Conservation (phyloP, 148 eudicot genomes). For the Rhododendron simsii region DNA sequence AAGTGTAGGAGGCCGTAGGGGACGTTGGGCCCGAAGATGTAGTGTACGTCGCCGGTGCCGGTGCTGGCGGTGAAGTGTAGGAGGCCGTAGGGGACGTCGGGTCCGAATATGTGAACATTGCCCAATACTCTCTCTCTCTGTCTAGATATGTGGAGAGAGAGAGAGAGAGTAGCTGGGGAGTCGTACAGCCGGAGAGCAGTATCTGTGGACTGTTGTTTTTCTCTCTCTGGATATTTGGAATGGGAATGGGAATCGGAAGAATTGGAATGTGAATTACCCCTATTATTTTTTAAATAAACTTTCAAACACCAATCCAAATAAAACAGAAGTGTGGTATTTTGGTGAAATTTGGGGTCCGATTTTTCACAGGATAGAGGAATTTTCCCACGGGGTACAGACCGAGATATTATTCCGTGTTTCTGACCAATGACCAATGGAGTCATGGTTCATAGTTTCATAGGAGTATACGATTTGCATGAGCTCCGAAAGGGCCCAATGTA, state of each 20-base stretch:
- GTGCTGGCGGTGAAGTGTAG: no score
- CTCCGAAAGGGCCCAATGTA: no score
- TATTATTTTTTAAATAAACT: no score
- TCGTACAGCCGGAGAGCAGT: not conserved
- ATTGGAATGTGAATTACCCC: no score
- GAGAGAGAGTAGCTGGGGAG: not conserved
- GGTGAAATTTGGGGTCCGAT: not conserved
- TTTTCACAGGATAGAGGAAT: not conserved
- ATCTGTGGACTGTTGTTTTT: not conserved
- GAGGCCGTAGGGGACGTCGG: no score
- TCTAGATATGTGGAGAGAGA: not conserved
- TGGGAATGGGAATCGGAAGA: not conserved
- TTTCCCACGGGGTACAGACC: not conserved
- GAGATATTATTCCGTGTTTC: not conserved
- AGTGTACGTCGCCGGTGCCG: no score
- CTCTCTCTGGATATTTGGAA: not conserved
- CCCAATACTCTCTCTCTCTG: not conserved
- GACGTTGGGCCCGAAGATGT: no score
- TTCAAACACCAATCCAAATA: no score
- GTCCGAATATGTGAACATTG: constrained; percentile 13
- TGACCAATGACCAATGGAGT: not conserved
- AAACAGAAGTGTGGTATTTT: not conserved
- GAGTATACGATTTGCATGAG: not conserved
- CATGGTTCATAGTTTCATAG: not conserved
- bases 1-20: constrained; percentile 18